Evolutionary conservation across 345 rosid genomes (phyloP), one percentile per base, ranked within the genome.

Genomic region (Reutealis trisperma): DNA sequence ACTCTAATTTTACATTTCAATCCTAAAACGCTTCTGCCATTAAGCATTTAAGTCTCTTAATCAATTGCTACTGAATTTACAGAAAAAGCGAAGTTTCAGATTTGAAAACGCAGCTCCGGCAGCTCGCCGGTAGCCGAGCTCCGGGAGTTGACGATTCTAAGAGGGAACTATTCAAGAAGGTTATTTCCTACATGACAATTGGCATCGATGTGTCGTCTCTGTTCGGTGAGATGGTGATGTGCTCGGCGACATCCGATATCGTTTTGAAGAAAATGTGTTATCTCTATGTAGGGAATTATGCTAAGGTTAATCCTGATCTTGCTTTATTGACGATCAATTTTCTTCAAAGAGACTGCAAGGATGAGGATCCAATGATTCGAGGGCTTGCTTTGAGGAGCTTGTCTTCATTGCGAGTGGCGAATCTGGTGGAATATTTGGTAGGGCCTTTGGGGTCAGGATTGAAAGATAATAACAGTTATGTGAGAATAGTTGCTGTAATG

Each of bases 221-320:
- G 19, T 96, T 96, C 34, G 96, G 99, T 11, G 99, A 96, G 88
- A 96, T 96, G 98, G 98, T 96, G 57, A 96, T 96, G 99, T 96
- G 99, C 83, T 96, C 97, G 0, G 98, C 96, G 6, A 93, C 99
- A 41, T 89, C 98, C n/a, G 98, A 96, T 81, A 93, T 96, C 73
- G 99, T 96, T 55, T 78, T 96, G 86, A 96, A 96, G 94, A 96
- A 96, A 79, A 96, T 96, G 98, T 96, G 98, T 75, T 96, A 93
- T 77, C 89, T 96, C 32, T 96, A 96, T 75, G 99, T 96, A 59
- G 98, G 98, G 30, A 96, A 96, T 86, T 96, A 96, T 72, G 99
- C 98, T 0, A 93, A 96, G 82, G 99, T 85, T 11, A 96, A 96
- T 77, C 98, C 98, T 60, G 98, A 96, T 82, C 94, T 96, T 58